These are phyloP conservation scores for Malassezia slooffiae DNA, from an alignment of 1,284 basidiomycete species.

Conservation along the genomic window DNA sequence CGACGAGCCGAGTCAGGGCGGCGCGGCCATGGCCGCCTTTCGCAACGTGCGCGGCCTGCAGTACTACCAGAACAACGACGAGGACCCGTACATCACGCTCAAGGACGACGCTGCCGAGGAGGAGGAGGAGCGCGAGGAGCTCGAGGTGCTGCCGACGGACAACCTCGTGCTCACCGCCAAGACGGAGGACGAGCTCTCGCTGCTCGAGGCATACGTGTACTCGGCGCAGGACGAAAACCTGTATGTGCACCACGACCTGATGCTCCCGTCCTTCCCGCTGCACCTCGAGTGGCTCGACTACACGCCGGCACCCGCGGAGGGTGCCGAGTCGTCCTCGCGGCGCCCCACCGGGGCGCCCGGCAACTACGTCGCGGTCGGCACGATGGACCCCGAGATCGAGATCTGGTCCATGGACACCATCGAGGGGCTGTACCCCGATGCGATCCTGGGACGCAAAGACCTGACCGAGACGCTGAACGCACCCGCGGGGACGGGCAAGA, in stretches of 20 bases:
- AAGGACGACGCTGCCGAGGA: conserved; percentile 62
- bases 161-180: conserved; percentile 85
- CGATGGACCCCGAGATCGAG: conserved; percentile 94
- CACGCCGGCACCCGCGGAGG: conserved; percentile 54
- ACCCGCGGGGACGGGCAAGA: conserved; percentile 43
- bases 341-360: conserved; percentile 53
- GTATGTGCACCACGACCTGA: conserved; percentile 93
- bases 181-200: conserved; percentile 93
- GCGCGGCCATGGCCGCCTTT: conserved; percentile 63
- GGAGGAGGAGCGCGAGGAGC: conserved; percentile 70
- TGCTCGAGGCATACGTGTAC: conserved; percentile 58
- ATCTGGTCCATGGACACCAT: conserved; percentile 93
- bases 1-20: conserved; percentile 59
- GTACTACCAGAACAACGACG: conserved; percentile 79
- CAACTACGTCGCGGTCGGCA: conserved; percentile 90
- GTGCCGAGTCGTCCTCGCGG: conserved; percentile 11
- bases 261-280: conserved; percentile 93
- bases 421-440: conserved; percentile 86
- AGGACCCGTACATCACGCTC: conserved; percentile 93
- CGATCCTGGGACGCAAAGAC: conserved; percentile 73
- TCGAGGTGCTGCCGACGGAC: conserved; percentile 79
- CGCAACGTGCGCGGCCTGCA: conserved; percentile 90
- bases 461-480: conserved; percentile 26
- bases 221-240: conserved; percentile 54
- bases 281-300: conserved; percentile 99